Evolutionary conservation across 2,329 filamentous ascomycete genomes (phyloP), one percentile per base, ranked within the genome.

Genomic region (Penicillium sp.): DNA sequence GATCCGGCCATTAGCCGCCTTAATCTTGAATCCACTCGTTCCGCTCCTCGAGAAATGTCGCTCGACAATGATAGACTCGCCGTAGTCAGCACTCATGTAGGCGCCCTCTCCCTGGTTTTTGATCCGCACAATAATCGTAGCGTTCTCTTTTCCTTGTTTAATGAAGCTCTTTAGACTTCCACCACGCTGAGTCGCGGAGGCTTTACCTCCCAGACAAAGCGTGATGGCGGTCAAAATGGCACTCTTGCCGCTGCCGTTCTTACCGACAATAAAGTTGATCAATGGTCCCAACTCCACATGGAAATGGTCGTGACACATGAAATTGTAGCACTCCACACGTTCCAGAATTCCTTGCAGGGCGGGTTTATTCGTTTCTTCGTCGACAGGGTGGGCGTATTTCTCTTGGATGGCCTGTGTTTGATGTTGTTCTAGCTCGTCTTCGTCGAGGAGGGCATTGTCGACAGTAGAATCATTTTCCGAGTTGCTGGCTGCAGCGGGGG

Each of bases 161-260:
- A 99, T 91, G 68, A 97, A 89, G 55, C 84, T 90, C 73, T 95
- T 96, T 23, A 99, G 77, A 65, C 88, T 96, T 48, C 90, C 89
- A 34, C 92, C 94, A 60, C 94, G 89, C 67, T 97, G 97, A 3
- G 94, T 97, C 14, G 90, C 86, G 51, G 91, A 91, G 2, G 94
- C 92, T 73, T 97, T 97, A 18, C 90, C 93, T 56, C 94, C 94
- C n/a, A 99, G 81, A 67, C 94, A 97, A 29, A 99, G 81, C 0
- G 92, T 96, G 60, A 99, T 85, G 4, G 92, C 94, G 0, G 94
- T 97, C 24, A 99, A 78, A 13, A 97, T 89, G 2, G 94, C 94
- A 71, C 94, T 99, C 78, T 99, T 99, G 31, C 94, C 94, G 70
- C 93, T 97, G 28, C 94, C 94, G 70, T 99, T 99, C 72, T 96